Evolutionary conservation across 352 stramenopile species (phyloP).

Genomic region (Albugo laibachii): DNA sequence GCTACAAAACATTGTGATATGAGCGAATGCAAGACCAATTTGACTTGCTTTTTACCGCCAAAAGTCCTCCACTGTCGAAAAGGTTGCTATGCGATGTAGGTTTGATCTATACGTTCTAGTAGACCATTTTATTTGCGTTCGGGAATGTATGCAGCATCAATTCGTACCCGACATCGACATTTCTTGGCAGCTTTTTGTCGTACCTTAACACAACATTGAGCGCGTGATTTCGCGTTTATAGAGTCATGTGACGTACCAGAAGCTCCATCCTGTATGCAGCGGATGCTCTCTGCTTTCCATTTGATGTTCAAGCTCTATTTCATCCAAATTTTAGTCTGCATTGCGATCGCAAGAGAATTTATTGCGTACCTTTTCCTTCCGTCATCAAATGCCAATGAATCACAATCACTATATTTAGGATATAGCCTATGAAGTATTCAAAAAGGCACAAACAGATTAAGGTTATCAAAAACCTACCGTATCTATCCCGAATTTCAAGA

Average conservation of each 20-base stretch:
- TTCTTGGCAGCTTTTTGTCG: conserved; percentile 86
- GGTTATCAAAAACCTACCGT: too few relatives aligned
- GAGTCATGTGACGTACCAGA: conserved; percentile 32
- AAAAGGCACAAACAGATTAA: too few relatives aligned
- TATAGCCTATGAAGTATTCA: too few relatives aligned
- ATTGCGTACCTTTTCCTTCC: too few relatives aligned
- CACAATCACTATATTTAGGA: too few relatives aligned
- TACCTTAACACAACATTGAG: conserved; percentile 36
- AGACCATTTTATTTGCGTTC: not conserved
- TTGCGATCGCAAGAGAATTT: too few relatives aligned
- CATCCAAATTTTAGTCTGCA: too few relatives aligned
- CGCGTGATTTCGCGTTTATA: not conserved
- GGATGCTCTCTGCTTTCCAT: conserved; percentile 26
- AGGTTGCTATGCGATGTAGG: conserved; percentile 77
- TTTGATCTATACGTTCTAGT: conserved; percentile 55
- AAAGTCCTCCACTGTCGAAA: conserved; percentile 84
- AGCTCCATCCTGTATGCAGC: conserved; percentile 76
- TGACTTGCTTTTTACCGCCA: conserved; percentile 41
- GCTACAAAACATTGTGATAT: conserved; percentile 8
- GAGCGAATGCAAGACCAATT: not conserved
- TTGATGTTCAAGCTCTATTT: too few relatives aligned
- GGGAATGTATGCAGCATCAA: not conserved
- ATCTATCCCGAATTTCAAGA: conserved; percentile 1
- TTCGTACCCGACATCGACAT: conserved; percentile 62
- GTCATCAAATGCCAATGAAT: too few relatives aligned